Conservation (phyloP, 768 basidiomycete genomes). For the Hemileccinum impolitum region DNA sequence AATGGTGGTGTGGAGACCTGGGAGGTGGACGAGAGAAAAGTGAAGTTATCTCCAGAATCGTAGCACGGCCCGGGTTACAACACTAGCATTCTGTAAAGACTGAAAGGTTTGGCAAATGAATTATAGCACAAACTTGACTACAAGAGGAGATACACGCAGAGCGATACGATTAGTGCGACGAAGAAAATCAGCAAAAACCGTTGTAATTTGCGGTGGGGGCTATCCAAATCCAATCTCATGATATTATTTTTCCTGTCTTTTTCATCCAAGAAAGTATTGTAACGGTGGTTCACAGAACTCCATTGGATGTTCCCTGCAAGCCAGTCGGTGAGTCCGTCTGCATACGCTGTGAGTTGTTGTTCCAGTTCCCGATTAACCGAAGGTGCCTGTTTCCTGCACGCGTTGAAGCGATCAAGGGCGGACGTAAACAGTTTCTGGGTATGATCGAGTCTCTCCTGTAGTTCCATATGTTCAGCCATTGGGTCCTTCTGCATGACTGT, state of each 20-base stretch:
- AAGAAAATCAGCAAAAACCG: slow-evolving; percentile 6
- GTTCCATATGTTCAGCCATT: slow-evolving; percentile 18
- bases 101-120: neutral
- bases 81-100: neutral
- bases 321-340: slow-evolving; percentile 29
- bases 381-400: slow-evolving; percentile 20
- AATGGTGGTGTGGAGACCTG: slow-evolving; percentile 59
- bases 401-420: slow-evolving; percentile 21
- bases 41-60: slow-evolving; percentile 10
- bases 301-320: slow-evolving; percentile 25
- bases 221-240: slow-evolving; percentile 15
- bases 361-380: slow-evolving; percentile 16
- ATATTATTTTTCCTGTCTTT: slow-evolving; percentile 21
- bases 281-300: slow-evolving; percentile 27
- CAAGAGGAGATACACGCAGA: slow-evolving; percentile 2
- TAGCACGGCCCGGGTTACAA: neutral
- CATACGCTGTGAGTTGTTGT: slow-evolving; percentile 17
- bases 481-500: slow-evolving; percentile 27
- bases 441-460: slow-evolving; percentile 23
- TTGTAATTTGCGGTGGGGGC: neutral
- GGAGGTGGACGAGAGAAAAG: slow-evolving; percentile 43
- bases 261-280: slow-evolving; percentile 20
- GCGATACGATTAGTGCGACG: slow-evolving; percentile 4
- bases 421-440: slow-evolving; percentile 18
- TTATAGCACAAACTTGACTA: neutral